Evolutionary conservation across 148 eudicot genomes (phyloP).

Genomic region (Camellia granthamiana): DNA sequence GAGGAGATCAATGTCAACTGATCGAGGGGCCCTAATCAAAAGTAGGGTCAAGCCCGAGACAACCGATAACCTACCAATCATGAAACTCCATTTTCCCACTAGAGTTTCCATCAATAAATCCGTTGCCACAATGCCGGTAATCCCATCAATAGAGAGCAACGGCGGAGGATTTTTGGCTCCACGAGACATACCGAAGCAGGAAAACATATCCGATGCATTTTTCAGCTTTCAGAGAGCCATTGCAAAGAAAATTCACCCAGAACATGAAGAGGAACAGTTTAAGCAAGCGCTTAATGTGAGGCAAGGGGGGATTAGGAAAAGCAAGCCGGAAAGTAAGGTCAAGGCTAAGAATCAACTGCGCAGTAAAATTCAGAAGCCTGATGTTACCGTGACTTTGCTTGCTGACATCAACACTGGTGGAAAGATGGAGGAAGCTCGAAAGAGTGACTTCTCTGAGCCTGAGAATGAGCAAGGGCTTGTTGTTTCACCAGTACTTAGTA

Average conservation of each 20-base stretch:
- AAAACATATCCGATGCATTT: slow-evolving; percentile 34
- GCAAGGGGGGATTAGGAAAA: slow-evolving; percentile 51
- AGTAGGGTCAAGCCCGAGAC: slow-evolving; percentile 62
- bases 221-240: slow-evolving; percentile 34
- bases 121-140: slow-evolving; percentile 20
- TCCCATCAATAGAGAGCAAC: slow-evolving; percentile 29
- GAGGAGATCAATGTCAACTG: slow-evolving; percentile 82
- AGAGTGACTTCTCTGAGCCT: slow-evolving; percentile 57
- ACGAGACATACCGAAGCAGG: slow-evolving; percentile 22
- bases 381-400: slow-evolving; percentile 31
- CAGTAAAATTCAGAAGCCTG: slow-evolving; percentile 40
- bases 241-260: slow-evolving; percentile 32
- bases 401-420: slow-evolving; percentile 34
- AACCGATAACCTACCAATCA: slow-evolving; percentile 41
- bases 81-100: slow-evolving; percentile 49
- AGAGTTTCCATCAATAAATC: slow-evolving; percentile 54
- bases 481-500: slow-evolving; percentile 27
- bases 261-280: slow-evolving; percentile 56
- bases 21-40: slow-evolving; percentile 61
- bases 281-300: slow-evolving; percentile 56
- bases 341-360: slow-evolving; percentile 50
- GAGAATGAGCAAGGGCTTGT: slow-evolving; percentile 54
- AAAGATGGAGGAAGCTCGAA: slow-evolving; percentile 48
- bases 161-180: slow-evolving; percentile 20
- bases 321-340: slow-evolving; percentile 51